Conservation (phyloP, 1,284 basidiomycete species). For the Sporisorium sorghi region DNA sequence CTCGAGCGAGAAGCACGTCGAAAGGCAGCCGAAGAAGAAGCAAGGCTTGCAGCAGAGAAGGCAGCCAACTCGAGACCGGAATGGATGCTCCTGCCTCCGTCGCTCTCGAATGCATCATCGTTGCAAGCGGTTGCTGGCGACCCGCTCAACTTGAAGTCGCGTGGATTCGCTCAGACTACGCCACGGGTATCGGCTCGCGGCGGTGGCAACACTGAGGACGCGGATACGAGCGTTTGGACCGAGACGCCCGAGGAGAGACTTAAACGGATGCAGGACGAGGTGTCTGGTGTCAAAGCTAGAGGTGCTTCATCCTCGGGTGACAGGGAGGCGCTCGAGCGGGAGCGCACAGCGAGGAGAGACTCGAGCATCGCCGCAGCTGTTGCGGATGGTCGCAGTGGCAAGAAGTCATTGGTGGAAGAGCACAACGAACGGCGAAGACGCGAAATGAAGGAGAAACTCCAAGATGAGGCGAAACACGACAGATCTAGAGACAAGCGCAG, state of each 20-base stretch:
- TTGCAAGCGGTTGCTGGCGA: constrained; percentile 35
- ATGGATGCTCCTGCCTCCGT: constrained; percentile 56
- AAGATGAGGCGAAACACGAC: constrained; percentile 20
- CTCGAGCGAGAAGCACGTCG: constrained; percentile 48
- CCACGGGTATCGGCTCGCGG: constrained; percentile 44
- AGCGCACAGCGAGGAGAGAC: constrained; percentile 26
- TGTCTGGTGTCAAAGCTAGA: constrained; percentile 24
- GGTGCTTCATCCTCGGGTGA: not conserved
- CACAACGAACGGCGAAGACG: constrained; percentile 31
- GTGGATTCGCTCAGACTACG: constrained; percentile 58
- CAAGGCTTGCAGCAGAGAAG: constrained; percentile 24
- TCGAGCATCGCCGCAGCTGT: constrained; percentile 29
- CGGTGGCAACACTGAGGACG: constrained; percentile 16
- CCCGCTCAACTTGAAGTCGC: constrained; percentile 52
- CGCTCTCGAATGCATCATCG: constrained; percentile 35
- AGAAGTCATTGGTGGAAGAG: constrained; percentile 32
- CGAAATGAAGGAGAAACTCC: constrained; percentile 24
- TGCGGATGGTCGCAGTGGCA: constrained; percentile 12
- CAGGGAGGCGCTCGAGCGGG: constrained; percentile 25
- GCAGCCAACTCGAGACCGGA: constrained; percentile 46
- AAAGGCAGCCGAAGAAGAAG: constrained; percentile 31
- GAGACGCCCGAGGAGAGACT: constrained; percentile 56
- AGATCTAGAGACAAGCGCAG: constrained; percentile 25
- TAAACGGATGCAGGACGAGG: constrained; percentile 48
- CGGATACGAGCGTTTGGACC: constrained; percentile 56